Conservation (phyloP, 805 yeast species). For the Yamadazyma akitaensis region DNA sequence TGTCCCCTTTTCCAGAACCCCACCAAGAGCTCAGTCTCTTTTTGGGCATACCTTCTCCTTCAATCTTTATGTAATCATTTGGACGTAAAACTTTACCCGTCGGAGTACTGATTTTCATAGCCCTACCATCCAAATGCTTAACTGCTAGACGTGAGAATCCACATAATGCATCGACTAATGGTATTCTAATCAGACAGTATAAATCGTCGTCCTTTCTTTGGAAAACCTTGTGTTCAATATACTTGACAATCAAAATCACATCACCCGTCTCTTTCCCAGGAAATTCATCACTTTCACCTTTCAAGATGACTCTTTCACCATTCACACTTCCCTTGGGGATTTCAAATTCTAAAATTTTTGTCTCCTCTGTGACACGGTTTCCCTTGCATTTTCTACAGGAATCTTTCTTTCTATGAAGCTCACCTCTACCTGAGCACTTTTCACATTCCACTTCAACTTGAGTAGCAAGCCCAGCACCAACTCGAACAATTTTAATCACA, state of each 20-base stretch:
- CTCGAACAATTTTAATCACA: constrained; percentile 54
- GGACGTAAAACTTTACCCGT: constrained; percentile 81
- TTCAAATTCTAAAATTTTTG: constrained; percentile 71
- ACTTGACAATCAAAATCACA: constrained; percentile 59
- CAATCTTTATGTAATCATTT: constrained; percentile 60
- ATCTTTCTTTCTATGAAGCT: constrained; percentile 58
- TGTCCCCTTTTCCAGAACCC: constrained; percentile 52
- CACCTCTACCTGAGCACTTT: constrained; percentile 71
- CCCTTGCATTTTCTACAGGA: constrained; percentile 78
- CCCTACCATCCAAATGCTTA: constrained; percentile 78
- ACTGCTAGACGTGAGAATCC: constrained; percentile 70
- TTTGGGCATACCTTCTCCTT: constrained; percentile 83
- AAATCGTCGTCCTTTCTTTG: constrained; percentile 62
- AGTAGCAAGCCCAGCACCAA: constrained; percentile 75
- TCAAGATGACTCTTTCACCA: constrained; percentile 57
- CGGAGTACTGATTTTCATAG: constrained; percentile 60
- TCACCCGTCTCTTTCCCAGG: constrained; percentile 77
- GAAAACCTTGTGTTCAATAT: constrained; percentile 48
- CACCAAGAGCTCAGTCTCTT: constrained; percentile 29
- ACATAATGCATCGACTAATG: constrained; percentile 78
- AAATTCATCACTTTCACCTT: constrained; percentile 74
- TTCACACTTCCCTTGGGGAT: constrained; percentile 68
- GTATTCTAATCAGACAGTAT: constrained; percentile 53
- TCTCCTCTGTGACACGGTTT: constrained; percentile 54
- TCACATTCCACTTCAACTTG: constrained; percentile 60